phyloP scores from a whole-genome alignment of 129 eudicot species.

The Escallonia herrerae region DNA sequence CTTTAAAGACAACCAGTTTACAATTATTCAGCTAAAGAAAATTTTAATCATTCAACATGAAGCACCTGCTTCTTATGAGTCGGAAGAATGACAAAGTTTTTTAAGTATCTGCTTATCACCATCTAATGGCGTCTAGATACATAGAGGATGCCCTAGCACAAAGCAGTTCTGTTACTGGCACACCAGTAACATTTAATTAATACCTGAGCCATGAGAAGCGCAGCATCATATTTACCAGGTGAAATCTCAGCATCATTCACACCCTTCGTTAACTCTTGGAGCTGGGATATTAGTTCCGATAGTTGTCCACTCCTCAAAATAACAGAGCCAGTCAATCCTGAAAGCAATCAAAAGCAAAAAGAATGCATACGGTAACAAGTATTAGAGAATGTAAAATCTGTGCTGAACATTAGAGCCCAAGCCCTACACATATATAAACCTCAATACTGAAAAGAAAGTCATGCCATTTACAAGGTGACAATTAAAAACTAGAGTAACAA shows the following conservation, averaged over 20 bases:
- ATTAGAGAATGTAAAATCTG: too few relatives aligned
- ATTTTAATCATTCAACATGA: too few relatives aligned
- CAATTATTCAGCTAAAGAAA: too few relatives aligned
- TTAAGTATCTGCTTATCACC: neutral
- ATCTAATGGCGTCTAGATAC: too few relatives aligned
- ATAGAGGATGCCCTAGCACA: too few relatives aligned
- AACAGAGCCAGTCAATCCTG: constrained; percentile 74
- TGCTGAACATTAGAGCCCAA: too few relatives aligned
- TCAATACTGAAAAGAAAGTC: neutral
- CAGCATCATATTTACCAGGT: constrained; percentile 69
- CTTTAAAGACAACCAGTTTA: too few relatives aligned
- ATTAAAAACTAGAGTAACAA: too few relatives aligned
- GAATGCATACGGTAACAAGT: neutral
- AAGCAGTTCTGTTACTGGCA: too few relatives aligned
- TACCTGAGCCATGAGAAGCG: constrained; percentile 84
- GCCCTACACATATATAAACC: neutral
- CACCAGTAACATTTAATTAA: neutral
- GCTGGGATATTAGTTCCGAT: constrained; percentile 68
- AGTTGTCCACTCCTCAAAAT: constrained; percentile 76
- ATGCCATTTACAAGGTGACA: too few relatives aligned
- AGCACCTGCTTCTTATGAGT: too few relatives aligned
- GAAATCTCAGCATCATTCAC: constrained; percentile 60
- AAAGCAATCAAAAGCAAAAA: constrained; percentile 5
- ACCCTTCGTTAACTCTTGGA: constrained; percentile 69
- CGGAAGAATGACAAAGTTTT: too few relatives aligned